phyloP scores from a whole-genome alignment of 306 rosid genomes.

The Trichosanthes truncata region DNA sequence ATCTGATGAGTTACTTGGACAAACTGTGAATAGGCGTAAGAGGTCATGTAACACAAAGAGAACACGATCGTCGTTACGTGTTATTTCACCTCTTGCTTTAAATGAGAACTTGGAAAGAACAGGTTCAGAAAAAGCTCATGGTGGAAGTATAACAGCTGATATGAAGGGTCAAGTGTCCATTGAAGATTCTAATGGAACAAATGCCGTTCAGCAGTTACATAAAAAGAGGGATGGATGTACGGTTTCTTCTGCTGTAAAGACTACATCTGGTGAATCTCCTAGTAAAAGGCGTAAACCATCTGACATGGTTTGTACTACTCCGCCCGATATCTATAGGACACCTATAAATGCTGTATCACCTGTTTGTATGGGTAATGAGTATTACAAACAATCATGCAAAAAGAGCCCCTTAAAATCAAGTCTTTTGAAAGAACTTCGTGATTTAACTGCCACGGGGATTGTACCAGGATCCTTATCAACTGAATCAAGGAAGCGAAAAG shows the following conservation, averaged over 20 bases:
- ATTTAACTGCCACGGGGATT: constrained; percentile 34
- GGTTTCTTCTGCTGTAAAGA: constrained; percentile 13
- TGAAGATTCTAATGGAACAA: background rate
- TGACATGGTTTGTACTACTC: constrained; percentile 37
- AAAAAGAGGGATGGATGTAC: constrained; percentile 15
- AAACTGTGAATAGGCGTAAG: constrained; percentile 21
- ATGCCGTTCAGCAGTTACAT: background rate
- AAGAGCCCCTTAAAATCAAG: constrained; percentile 23
- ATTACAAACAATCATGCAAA: constrained; percentile 47
- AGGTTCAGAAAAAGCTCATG: constrained; percentile 12
- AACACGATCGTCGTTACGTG: constrained; percentile 10
- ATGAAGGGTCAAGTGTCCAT: constrained; percentile 15
- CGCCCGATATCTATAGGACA: constrained; percentile 48
- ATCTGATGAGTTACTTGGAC: constrained; percentile 19
- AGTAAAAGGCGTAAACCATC: constrained; percentile 36
- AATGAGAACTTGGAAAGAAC: constrained; percentile 13
- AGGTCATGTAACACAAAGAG: constrained; percentile 21
- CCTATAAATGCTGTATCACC: constrained; percentile 56
- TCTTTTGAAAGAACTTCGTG: constrained; percentile 54
- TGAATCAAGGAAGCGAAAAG: constrained; percentile 81
- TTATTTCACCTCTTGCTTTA: constrained; percentile 18
- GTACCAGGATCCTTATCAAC: constrained; percentile 38
- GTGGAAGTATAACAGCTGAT: constrained; percentile 9
- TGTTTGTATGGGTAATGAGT: constrained; percentile 74
- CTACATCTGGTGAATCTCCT: constrained; percentile 27